Evolutionary conservation across 1,284 basidiomycete genomes (phyloP), one percentile per base, ranked within the genome.

Genomic region (Polyporus tsugae): DNA sequence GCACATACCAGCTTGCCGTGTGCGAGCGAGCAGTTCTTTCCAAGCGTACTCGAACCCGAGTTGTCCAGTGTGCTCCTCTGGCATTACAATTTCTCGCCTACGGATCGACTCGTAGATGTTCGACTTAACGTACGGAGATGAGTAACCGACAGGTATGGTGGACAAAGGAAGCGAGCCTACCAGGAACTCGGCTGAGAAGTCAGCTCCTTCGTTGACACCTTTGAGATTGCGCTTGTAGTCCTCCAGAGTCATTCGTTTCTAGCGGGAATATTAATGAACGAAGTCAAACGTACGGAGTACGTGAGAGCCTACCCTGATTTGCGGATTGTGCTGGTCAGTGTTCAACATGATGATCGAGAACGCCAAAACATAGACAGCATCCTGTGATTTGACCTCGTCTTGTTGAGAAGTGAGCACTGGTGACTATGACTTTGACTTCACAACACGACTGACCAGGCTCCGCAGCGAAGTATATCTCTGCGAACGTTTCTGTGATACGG

Each of bases 291-390:
- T 22, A 42, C 3, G n/a, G 22, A 41, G 1, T 17, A 17, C 13
- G 38, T 52, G 41, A 57, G 11, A 29, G 79, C 91, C 78, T 78
- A 94, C 95, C 78, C 93, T 84, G 72, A 97, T 89, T 85, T 98
- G 96, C n/a, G 97, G 96, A 79, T 95, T 99, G 80, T 99, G 97
- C 68, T 91, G 88, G 82, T 99, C 98, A 2, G 98, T 99, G 81
- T 99, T 99, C 67, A 99, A 89, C 96, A 99, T 91, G 80, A 99
- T 99, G 72, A 99, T 92, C 0, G 97, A 98, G 80, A 93, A 99
- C 0, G 97, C 90, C 35, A 99, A 82, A 3, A 99, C 94, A 81
- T 98, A 98, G 29, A 96, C 95, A 1, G 97, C 95, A 79, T 99
- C 98, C 80, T 96, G 91, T 55, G 86, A 93, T 76, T 93, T 95